Conservation (phyloP, 805 yeast species). For the Candida chauliodis region DNA sequence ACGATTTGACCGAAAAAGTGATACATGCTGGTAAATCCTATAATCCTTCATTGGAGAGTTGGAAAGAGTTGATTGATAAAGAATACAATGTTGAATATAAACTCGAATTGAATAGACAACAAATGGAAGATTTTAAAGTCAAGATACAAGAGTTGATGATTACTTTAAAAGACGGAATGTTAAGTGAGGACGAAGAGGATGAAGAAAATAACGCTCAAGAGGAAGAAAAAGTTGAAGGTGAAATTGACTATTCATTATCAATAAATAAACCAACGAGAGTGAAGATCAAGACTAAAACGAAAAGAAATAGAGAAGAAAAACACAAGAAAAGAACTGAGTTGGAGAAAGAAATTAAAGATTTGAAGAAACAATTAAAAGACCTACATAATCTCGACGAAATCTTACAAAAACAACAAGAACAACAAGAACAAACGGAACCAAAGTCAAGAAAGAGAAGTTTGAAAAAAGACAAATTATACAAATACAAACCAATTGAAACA, state of each 20-base stretch:
- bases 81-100: conserved; percentile 67
- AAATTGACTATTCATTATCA: conserved; percentile 49
- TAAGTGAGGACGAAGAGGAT: conserved; percentile 37
- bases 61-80: conserved; percentile 67
- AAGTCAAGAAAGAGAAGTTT: conserved; percentile 15
- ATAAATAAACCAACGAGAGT: conserved; percentile 64
- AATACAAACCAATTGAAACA: conserved; percentile 38
- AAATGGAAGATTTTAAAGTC: conserved; percentile 58
- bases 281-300: conserved; percentile 72
- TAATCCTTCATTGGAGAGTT: conserved; percentile 80
- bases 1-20: conserved; percentile 32
- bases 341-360: conserved; percentile 51
- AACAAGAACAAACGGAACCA: conserved; percentile 23
- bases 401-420: conserved; percentile 20
- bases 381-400: conserved; percentile 40
- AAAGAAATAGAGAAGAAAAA: conserved; percentile 67
- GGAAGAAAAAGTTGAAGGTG: conserved; percentile 26
- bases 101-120: conserved; percentile 60
- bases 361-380: conserved; percentile 60
- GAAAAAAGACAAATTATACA: conserved; percentile 36
- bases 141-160: conserved; percentile 65
- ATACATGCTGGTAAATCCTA: conserved; percentile 91
- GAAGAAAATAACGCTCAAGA: conserved; percentile 33
- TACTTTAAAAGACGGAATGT: conserved; percentile 57
- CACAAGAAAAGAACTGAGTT: conserved; percentile 58